phyloP scores from a whole-genome alignment of 805 yeast species.

The Hanseniaspora thailandica region DNA sequence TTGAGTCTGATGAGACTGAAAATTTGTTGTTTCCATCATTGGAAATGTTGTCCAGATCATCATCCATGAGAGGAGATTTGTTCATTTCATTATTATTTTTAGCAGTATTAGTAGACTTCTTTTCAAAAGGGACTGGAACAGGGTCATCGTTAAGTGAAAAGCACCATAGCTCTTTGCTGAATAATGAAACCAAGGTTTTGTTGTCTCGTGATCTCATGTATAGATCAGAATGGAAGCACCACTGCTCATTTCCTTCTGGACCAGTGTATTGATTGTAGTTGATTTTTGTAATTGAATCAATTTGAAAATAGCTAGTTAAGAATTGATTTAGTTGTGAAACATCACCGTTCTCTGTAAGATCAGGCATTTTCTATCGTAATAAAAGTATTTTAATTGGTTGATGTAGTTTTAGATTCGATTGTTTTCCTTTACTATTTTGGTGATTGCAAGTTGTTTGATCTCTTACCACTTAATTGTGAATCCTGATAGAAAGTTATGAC shows the following conservation, averaged over 20 bases:
- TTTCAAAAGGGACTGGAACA: constrained; percentile 24
- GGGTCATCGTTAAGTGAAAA: constrained; percentile 33
- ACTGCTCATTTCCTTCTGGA: constrained; percentile 30
- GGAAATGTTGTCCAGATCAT: background rate
- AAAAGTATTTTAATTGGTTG: background rate
- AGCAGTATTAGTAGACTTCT: constrained; percentile 1
- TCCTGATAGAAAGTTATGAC: too few relatives aligned
- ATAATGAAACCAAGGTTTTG: constrained; percentile 30
- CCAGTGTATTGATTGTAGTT: constrained; percentile 28
- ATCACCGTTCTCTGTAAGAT: background rate
- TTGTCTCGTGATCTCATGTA: constrained; percentile 29
- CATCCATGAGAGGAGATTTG: background rate
- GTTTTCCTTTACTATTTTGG: too few relatives aligned
- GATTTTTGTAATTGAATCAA: constrained; percentile 25
- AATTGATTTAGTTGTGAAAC: constrained; percentile 9
- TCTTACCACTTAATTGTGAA: too few relatives aligned
- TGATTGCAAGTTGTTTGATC: too few relatives aligned
- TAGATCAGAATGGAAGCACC: constrained; percentile 34
- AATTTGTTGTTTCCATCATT: background rate
- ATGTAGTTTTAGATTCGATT: too few relatives aligned
- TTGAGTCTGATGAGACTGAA: background rate
- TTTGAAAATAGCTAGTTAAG: constrained; percentile 24
- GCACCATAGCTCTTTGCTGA: constrained; percentile 36
- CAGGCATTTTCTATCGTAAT: background rate
- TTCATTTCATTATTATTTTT: background rate